A percentile compares a stretch with the other conserved stretches of the same genome.
phyloP scores from a whole-genome alignment of 768 basidiomycete species.

The Mycena albidolilacea region DNA sequence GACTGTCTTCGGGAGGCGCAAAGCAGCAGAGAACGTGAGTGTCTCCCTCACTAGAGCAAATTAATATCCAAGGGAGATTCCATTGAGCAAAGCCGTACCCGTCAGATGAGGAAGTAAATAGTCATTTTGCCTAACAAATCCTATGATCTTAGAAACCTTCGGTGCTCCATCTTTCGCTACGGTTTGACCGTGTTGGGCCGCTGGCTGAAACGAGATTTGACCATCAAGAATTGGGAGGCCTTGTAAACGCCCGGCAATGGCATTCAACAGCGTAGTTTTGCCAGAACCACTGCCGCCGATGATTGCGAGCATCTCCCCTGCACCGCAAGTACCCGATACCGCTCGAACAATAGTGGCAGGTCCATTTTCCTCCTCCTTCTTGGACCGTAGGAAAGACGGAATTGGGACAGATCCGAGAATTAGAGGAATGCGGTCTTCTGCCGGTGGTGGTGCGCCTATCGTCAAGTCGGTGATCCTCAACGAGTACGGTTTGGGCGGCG shows the following conservation, averaged over 20 bases:
- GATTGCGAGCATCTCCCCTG: constrained; percentile 39
- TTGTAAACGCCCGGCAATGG: constrained; percentile 34
- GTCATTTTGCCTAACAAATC: constrained; percentile 59
- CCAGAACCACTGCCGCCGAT: constrained; percentile 38
- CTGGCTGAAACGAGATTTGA: constrained; percentile 32
- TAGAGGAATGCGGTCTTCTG: constrained; percentile 10
- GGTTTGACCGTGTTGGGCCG: constrained; percentile 4
- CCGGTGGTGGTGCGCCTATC: constrained; percentile 15
- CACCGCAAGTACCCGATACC: constrained; percentile 35
- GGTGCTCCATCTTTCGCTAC: constrained; percentile 20
- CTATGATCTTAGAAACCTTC: constrained; percentile 45
- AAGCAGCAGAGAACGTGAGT: constrained; percentile 52
- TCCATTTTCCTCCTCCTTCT: constrained; percentile 23
- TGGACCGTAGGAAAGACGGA: constrained; percentile 24
- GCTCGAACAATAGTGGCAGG: constrained; percentile 28
- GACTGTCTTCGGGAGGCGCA: constrained; percentile 54
- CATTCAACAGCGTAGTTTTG: constrained; percentile 36
- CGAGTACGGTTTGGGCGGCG: constrained; percentile 35
- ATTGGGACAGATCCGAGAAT: constrained; percentile 15
- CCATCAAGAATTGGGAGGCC: constrained; percentile 38
- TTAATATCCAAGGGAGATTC: not conserved
- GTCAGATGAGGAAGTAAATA: constrained; percentile 55
- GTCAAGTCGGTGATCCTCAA: constrained; percentile 18
- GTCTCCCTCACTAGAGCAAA: constrained; percentile 52
- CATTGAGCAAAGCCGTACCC: not conserved